A percentile compares a stretch with the other conserved stretches of the same genome.
phyloP scores from a whole-genome alignment of 2,329 filamentous ascomycete species.

The Botrytis fragariae region DNA sequence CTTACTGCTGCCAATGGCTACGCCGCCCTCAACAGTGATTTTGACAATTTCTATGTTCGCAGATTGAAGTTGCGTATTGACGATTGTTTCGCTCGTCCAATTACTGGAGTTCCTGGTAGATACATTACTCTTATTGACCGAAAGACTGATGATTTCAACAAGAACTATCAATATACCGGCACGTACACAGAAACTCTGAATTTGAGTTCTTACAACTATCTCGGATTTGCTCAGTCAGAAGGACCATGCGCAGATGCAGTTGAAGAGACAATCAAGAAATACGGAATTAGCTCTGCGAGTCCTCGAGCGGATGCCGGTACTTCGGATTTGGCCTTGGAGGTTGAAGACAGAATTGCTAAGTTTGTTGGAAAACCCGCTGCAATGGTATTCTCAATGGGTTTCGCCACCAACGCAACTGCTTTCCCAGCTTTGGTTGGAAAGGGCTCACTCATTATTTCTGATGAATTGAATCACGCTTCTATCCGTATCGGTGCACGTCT shows the following conservation, averaged over 20 bases:
- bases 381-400: slow-evolving; percentile 99
- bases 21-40: slow-evolving; percentile 93
- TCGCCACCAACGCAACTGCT: slow-evolving; percentile 88
- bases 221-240: slow-evolving; percentile 96
- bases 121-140: slow-evolving; percentile 93
- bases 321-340: slow-evolving; percentile 81
- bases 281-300: slow-evolving; percentile 80
- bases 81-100: slow-evolving; percentile 91
- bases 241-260: slow-evolving; percentile 93
- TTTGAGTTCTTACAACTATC: slow-evolving; percentile 99
- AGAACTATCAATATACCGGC: slow-evolving; percentile 83
- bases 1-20: slow-evolving; percentile 84
- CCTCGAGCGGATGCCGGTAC: slow-evolving; percentile 82
- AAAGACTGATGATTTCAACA: slow-evolving; percentile 86
- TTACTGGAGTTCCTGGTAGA: slow-evolving; percentile 88
- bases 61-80: slow-evolving; percentile 92
- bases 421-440: slow-evolving; percentile 92
- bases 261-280: slow-evolving; percentile 79
- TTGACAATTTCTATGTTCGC: slow-evolving; percentile 97
- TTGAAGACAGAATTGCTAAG: slow-evolving; percentile 81
- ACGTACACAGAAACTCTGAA: slow-evolving; percentile 94
- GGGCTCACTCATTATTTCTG: slow-evolving; percentile 90
- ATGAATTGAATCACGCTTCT: slow-evolving; percentile 96
- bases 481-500: slow-evolving; percentile 93
- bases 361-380: slow-evolving; percentile 94